These are phyloP conservation scores for Moniliophthora roreri DNA, from an alignment of 1,284 basidiomycete genomes.

Conservation along the genomic window DNA sequence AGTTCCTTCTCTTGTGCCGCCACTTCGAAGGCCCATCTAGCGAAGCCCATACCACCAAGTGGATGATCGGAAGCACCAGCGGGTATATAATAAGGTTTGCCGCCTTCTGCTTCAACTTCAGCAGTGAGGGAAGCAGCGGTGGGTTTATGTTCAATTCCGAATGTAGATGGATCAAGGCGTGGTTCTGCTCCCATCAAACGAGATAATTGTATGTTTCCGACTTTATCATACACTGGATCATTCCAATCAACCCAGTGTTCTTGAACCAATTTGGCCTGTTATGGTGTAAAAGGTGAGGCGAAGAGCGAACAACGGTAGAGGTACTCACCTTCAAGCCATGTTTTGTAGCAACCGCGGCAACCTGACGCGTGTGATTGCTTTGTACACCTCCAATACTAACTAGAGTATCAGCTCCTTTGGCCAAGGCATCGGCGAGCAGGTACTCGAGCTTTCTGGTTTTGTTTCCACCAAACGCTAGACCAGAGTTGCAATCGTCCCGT, in stretches of 20 bases:
- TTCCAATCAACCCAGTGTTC: slow-evolving; percentile 26
- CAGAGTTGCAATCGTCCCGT: slow-evolving; percentile 27
- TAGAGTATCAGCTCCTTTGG: slow-evolving; percentile 21
- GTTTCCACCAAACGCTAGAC: slow-evolving; percentile 25
- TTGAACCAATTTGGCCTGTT: slow-evolving; percentile 24
- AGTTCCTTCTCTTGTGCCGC: slow-evolving; percentile 22
- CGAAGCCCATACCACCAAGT: slow-evolving; percentile 25
- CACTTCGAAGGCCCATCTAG: slow-evolving; percentile 25
- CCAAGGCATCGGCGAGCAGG: slow-evolving; percentile 22
- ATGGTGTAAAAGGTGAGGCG: neutral
- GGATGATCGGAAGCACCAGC: slow-evolving; percentile 27
- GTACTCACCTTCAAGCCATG: slow-evolving; percentile 23
- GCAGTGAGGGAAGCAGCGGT: slow-evolving; percentile 19
- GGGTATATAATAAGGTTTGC: slow-evolving; percentile 27
- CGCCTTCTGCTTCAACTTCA: slow-evolving; percentile 19
- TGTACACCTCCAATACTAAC: slow-evolving; percentile 27
- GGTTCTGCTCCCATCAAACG: slow-evolving; percentile 26
- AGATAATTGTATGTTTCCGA: slow-evolving; percentile 25
- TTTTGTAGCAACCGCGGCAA: slow-evolving; percentile 26
- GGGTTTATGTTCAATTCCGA: slow-evolving; percentile 27
- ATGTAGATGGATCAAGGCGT: slow-evolving; percentile 21
- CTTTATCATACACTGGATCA: slow-evolving; percentile 22
- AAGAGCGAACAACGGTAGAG: too few species aligned
- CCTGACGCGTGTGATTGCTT: slow-evolving; percentile 27
- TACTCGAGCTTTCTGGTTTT: slow-evolving; percentile 27